phyloP scores from a whole-genome alignment of 2,329 filamentous ascomycete species.

The Monilinia aucupariae region DNA sequence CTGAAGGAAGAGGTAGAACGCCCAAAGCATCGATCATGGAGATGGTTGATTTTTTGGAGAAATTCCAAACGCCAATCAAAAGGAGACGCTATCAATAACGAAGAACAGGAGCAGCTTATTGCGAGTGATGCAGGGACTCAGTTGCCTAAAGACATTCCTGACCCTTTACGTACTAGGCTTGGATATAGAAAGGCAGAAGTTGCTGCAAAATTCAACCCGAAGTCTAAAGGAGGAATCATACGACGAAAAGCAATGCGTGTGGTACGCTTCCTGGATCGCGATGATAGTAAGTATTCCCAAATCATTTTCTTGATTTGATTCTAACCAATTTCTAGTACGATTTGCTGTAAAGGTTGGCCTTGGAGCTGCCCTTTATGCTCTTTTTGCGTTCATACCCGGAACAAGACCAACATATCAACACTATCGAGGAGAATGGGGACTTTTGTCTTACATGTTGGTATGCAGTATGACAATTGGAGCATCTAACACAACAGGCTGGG shows the following conservation, averaged over 20 bases:
- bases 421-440: conserved; percentile 95
- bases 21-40: conserved; percentile 63
- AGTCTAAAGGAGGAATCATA: conserved; percentile 18
- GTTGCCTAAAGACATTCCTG: conserved; percentile 28
- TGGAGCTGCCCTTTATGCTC: conserved; percentile 81
- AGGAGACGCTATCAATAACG: conserved; percentile 17
- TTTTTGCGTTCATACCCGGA: conserved; percentile 75
- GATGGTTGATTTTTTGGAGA: conserved; percentile 79
- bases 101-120: conserved; percentile 32
- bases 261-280: conserved; percentile 52
- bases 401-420: conserved; percentile 76
- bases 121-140: conserved; percentile 14
- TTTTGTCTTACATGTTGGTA: conserved; percentile 96
- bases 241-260: conserved; percentile 48
- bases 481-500: conserved; percentile 84
- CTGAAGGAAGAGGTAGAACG: conserved; percentile 66
- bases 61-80: conserved; percentile 31
- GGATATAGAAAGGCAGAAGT: conserved; percentile 22
- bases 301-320: conserved; percentile 23
- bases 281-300: conserved; percentile 49
- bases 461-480: conserved; percentile 97
- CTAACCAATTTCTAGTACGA: conserved; percentile 38
- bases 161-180: conserved; percentile 18
- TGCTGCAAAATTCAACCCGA: conserved; percentile 15
- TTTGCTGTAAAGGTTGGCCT: conserved; percentile 93